These are phyloP conservation scores for Candida sanyaensis DNA, from an alignment of 1,139 yeast genomes.

Conservation along the genomic window DNA sequence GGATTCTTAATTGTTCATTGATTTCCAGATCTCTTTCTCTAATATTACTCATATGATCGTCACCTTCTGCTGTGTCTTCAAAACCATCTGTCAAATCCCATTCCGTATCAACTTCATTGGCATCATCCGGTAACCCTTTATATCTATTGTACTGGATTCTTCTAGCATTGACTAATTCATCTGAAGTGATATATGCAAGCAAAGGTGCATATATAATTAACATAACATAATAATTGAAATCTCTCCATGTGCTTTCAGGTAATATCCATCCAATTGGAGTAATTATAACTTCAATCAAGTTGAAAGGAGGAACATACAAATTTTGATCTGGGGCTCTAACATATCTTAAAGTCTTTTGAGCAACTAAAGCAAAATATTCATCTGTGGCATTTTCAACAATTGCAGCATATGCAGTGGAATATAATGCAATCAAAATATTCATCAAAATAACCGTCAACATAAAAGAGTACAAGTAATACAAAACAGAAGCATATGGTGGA, in stretches of 20 bases:
- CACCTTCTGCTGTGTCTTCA: constrained; percentile 34
- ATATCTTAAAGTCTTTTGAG: constrained; percentile 80
- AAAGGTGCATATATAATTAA: constrained; percentile 68
- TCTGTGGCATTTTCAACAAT: constrained; percentile 77
- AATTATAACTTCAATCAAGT: constrained; percentile 63
- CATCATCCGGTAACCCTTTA: constrained; percentile 71
- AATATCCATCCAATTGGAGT: constrained; percentile 34
- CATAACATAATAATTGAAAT: constrained; percentile 57
- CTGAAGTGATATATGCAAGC: constrained; percentile 58
- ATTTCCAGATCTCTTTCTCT: constrained; percentile 40
- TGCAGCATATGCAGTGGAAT: constrained; percentile 79
- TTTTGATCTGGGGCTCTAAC: constrained; percentile 88
- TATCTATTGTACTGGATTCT: constrained; percentile 72
- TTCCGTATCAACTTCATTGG: constrained; percentile 70
- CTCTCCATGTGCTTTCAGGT: constrained; percentile 27
- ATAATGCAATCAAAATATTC: constrained; percentile 82
- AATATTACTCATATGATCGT: constrained; percentile 28
- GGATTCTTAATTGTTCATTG: constrained; percentile 44
- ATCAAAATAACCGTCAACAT: constrained; percentile 71
- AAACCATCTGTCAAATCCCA: constrained; percentile 87
- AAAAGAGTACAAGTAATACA: constrained; percentile 77
- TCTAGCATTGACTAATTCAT: constrained; percentile 66
- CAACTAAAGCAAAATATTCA: constrained; percentile 78
- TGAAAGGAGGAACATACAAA: constrained; percentile 85
- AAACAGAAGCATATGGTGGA: constrained; percentile 78